phyloP scores from a whole-genome alignment of 2,329 filamentous ascomycete genomes.

The Epichloe baconii region DNA sequence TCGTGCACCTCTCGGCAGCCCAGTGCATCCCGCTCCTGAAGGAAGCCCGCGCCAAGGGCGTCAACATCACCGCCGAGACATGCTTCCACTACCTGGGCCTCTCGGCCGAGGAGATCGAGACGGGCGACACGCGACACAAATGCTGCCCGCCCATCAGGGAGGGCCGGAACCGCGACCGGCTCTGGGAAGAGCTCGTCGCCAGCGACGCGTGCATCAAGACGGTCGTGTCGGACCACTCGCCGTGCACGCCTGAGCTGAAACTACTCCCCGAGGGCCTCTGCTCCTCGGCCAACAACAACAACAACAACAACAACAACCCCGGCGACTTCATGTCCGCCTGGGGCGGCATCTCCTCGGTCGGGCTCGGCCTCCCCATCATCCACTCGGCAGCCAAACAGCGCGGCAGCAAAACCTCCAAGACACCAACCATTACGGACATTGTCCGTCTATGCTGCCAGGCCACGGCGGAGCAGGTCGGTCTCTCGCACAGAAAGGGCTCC shows the following conservation, averaged over 20 bases:
- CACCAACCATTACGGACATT: constrained; percentile 56
- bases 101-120: constrained; percentile 65
- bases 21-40: constrained; percentile 74
- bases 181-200: constrained; percentile 71
- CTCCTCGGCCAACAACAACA: background rate
- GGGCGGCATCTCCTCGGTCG: constrained; percentile 92
- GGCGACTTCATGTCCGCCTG: constrained; percentile 94
- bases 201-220: constrained; percentile 74
- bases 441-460: constrained; percentile 76
- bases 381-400: constrained; percentile 62
- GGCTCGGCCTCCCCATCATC: constrained; percentile 81
- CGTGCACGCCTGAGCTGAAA: constrained; percentile 91
- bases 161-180: constrained; percentile 64
- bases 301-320: background rate
- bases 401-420: constrained; percentile 33
- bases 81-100: constrained; percentile 91
- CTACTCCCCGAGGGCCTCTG: constrained; percentile 47
- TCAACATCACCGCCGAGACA: constrained; percentile 86
- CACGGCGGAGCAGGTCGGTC: constrained; percentile 77
- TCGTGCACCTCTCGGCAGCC: constrained; percentile 84
- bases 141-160: constrained; percentile 87
- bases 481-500: constrained; percentile 67
- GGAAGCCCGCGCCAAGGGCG: constrained; percentile 55
- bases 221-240: constrained; percentile 89
- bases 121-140: constrained; percentile 85